phyloP scores from a whole-genome alignment of 2,329 filamentous ascomycete species.

The Cercospora brassicicola region DNA sequence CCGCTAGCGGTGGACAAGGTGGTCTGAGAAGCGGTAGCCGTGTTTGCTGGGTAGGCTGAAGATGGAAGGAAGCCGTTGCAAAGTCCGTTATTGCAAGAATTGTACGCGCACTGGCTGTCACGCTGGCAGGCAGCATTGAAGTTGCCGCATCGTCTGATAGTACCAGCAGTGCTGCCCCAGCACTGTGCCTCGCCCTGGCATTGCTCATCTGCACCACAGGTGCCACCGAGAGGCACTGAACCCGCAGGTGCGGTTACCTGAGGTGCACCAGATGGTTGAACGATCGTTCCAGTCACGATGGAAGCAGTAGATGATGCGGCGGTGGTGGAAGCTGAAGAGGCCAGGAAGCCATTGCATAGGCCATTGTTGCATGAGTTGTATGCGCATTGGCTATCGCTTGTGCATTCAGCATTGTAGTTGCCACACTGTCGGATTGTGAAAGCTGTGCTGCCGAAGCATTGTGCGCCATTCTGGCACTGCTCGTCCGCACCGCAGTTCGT shows the following conservation, averaged over 20 bases:
- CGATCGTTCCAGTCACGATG: slow-evolving; percentile 20
- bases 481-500: slow-evolving; percentile 21
- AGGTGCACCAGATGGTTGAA: slow-evolving; percentile 18
- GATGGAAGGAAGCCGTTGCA: slow-evolving; percentile 29
- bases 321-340: slow-evolving; percentile 6
- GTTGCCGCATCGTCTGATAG: slow-evolving; percentile 28
- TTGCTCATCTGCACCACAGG: slow-evolving; percentile 24
- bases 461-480: slow-evolving; percentile 26
- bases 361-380: slow-evolving; percentile 23
- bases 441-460: slow-evolving; percentile 27
- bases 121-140: slow-evolving; percentile 30
- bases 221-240: slow-evolving; percentile 27
- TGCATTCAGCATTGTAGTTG: slow-evolving; percentile 33
- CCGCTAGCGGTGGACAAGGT: not conserved
- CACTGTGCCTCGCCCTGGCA: slow-evolving; percentile 27
- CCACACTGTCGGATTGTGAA: slow-evolving; percentile 26
- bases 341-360: slow-evolving; percentile 17
- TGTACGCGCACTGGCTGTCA: slow-evolving; percentile 31
- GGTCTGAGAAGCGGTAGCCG: not conserved
- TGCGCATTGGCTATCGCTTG: slow-evolving; percentile 17
- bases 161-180: slow-evolving; percentile 23
- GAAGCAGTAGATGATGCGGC: slow-evolving; percentile 8
- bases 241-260: slow-evolving; percentile 25
- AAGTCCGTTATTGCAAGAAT: slow-evolving; percentile 31
- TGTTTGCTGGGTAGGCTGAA: slow-evolving; percentile 6